Base-by-base conservation (phyloP, 768 basidiomycete genomes). In the Mycena filopes region DNA sequence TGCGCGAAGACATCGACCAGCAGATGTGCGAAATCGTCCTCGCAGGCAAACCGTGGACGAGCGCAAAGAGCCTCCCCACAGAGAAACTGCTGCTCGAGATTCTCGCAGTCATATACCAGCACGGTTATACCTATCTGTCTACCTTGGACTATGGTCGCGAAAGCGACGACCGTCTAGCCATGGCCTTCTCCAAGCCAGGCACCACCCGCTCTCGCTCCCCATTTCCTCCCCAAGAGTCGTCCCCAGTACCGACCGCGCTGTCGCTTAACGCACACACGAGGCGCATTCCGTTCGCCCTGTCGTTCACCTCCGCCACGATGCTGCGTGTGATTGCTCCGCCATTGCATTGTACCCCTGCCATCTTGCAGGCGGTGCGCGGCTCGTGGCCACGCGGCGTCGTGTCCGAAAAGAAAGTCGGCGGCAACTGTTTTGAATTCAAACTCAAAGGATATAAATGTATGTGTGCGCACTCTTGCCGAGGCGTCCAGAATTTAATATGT, bases 321-420 rank as follows among this genome's bases (percentile, higher is more conserved):
- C 82, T 93, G 79, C 88, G 91, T 55, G 92, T 93, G 55, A 87
- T 93, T 58, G 82, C 85, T 29, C 91, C 92, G n/a, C 92, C 92
- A 18, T 83, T 93, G 31, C 85, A 88, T 67, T 83, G 87, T 36
- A 93, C 92, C 9, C 92, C 92, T 12, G 92, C 92, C 57, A 92
- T 93, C 59, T 80, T 93, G n/a, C 89, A 91, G 72, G 89, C 91
- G 20, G 90, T 93, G 21, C 84, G 92, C 60, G 85, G 82, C 23
- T 86, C 92, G 36, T 93, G 92, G 92, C 92, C 92, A 20, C 84
- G 91, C 69, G 92, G 92, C 20, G 90, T 93, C 12, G 86, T 90
- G 10, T 87, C 88, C 0, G 92, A 93, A 75, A 91, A 88, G 80
- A 93, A 90, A 70, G 82, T 92, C 2, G 89, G 85, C 5, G 86